Evolutionary conservation across 1,139 yeast species (phyloP), one percentile per base, ranked within the genome.

Genomic region (Saccharomyces pastorianus): DNA sequence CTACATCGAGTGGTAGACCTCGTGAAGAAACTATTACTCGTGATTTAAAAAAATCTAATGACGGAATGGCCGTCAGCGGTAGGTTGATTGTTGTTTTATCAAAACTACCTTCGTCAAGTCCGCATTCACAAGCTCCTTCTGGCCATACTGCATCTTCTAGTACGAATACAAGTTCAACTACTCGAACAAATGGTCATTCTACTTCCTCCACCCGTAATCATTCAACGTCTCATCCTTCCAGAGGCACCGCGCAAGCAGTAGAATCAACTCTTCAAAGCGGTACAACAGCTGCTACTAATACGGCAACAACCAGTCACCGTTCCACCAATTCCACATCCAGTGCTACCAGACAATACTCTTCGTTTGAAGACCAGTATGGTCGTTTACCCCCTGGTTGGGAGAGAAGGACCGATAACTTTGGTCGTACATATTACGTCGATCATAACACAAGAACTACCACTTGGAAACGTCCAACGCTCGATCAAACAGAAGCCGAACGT

Each of bases 311-410:
- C 20, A 38, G 2, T 9, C n/a, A 38, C n/a, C 44, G 44, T 17
- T 20, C 44, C 8, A 9, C 44, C n/a, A 38, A 20, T 20, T 38
- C 44, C 25, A 5, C 44, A 14, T 38, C 44, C 17, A 55, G 60
- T 29, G 60, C 70, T 42, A 73, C 73, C 63, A 79, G 89, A 67
- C 93, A 85, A 62, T 85, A 84, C 64, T 87, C 96, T 1, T 88
- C 98, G 1, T 93, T 93, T 69, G 99, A 93, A 72, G 99, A 93
- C 72, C 98, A 93, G 69, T 83, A 84, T 64, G 99, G 99, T 50
- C 80, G 97, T 65, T 77, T 93, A 62, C 99, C 99, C 5, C 88
- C 97, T 3, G 99, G 99, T 2, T 93, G 99, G 99, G 99, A 93
- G 73, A 83, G 99, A 64, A 83, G 98, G 71, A 91, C 98, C 1